Conservation (phyloP, 1,284 basidiomycete genomes). For the Trametes sp. region DNA sequence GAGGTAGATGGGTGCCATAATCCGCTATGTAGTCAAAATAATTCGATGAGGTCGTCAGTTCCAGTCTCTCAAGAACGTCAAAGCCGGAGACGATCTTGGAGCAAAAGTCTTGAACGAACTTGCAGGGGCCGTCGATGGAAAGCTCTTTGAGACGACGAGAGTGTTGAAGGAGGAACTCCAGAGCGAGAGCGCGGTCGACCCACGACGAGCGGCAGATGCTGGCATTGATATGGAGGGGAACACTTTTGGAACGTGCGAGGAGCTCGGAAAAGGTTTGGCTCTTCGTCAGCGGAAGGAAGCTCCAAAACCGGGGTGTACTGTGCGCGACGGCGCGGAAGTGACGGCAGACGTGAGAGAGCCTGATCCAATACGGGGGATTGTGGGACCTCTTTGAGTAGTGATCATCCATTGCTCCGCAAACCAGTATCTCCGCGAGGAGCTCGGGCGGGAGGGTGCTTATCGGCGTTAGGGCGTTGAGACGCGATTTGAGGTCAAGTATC, state of each 20-base stretch:
- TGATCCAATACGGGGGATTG: neutral
- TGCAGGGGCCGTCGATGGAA: neutral
- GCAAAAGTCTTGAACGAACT: neutral
- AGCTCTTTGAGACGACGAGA: neutral
- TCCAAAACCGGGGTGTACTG: neutral
- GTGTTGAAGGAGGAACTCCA: neutral
- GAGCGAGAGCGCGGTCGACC: neutral
- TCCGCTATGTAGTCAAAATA: neutral
- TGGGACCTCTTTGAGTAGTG: neutral
- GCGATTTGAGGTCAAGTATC: neutral
- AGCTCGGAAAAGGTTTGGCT: neutral
- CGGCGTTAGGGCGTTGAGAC: constrained; percentile 6
- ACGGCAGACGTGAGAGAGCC: neutral
- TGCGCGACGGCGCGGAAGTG: neutral
- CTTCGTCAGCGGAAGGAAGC: neutral
- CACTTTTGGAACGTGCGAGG: neutral
- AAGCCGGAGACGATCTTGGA: neutral
- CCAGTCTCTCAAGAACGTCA: neutral
- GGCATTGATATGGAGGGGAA: neutral
- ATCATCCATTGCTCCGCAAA: neutral
- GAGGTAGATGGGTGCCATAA: neutral
- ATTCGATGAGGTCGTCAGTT: neutral
- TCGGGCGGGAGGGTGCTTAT: constrained; percentile 12
- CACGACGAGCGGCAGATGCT: too few species aligned
- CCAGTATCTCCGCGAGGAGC: constrained; percentile 10